A percentile compares a stretch with the other conserved stretches of the same genome.
Conservation (phyloP, 2,329 filamentous ascomycete species). For the Pseudogymnoascus sp. region DNA sequence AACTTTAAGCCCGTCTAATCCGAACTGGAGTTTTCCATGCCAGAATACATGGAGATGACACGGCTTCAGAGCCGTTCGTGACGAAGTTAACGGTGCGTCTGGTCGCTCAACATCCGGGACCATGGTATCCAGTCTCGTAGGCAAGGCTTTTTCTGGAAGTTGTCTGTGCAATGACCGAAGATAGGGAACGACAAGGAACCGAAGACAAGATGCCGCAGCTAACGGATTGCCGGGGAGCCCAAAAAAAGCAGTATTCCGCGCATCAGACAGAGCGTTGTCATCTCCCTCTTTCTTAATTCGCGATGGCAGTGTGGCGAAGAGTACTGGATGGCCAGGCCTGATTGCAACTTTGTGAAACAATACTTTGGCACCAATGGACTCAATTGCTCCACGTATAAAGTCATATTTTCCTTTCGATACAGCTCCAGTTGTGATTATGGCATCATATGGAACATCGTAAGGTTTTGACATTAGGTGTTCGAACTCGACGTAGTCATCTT, state of each 20-base stretch:
- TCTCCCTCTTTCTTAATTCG: neutral
- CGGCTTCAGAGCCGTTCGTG: constrained; percentile 12
- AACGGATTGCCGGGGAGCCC: constrained; percentile 25
- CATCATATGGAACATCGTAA: constrained; percentile 18
- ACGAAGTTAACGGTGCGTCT: constrained; percentile 13
- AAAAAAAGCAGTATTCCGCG: constrained; percentile 21
- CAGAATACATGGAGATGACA: constrained; percentile 9
- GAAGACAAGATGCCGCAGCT: constrained; percentile 24
- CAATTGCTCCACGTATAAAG: constrained; percentile 19
- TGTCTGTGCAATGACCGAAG: constrained; percentile 16
- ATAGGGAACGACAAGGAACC: constrained; percentile 25
- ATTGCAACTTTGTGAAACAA: constrained; percentile 25
- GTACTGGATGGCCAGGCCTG: constrained; percentile 25
- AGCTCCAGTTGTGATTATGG: constrained; percentile 25
- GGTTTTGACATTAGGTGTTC: neutral
- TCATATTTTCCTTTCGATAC: constrained; percentile 26
- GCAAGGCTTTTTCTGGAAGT: constrained; percentile 4
- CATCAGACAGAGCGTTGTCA: neutral
- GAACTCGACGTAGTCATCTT: constrained; percentile 15
- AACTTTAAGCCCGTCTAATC: constrained; percentile 8
- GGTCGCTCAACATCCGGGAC: neutral
- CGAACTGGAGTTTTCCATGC: neutral
- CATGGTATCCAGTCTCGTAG: neutral
- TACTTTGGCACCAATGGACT: constrained; percentile 18
- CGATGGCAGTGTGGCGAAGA: constrained; percentile 22